A percentile compares a stretch with the other conserved stretches of the same genome.
These are phyloP conservation scores for Perkinsus olseni DNA, from an alignment of 169 alveolate species.

Conservation along the genomic window DNA sequence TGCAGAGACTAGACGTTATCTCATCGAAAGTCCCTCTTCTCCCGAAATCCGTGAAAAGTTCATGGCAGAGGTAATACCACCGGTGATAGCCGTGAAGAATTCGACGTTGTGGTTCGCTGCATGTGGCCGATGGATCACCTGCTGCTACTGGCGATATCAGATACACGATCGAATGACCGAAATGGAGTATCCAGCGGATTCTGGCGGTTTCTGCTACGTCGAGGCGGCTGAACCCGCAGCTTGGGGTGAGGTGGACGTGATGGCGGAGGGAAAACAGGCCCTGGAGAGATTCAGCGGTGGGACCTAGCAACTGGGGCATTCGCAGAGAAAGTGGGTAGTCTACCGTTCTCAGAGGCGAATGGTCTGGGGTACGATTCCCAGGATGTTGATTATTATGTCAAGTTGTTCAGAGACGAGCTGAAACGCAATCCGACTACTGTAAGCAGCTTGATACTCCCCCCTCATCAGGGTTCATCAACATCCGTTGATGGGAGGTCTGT, in stretches of 20 bases:
- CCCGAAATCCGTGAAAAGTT: background rate
- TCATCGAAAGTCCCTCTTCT: background rate
- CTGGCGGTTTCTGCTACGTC: background rate
- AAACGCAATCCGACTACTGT: slow-evolving; percentile 41
- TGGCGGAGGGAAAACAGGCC: background rate
- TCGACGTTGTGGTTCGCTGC: too few species aligned
- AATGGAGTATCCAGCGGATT: background rate
- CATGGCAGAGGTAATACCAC: background rate
- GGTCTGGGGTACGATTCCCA: slow-evolving; percentile 20
- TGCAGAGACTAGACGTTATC: background rate
- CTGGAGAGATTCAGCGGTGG: background rate
- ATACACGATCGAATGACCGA: background rate
- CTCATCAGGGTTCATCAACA: too few species aligned
- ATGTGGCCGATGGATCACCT: too few species aligned
- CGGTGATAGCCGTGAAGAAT: too few species aligned
- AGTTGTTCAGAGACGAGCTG: slow-evolving; percentile 26
- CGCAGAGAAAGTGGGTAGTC: background rate
- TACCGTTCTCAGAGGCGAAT: background rate
- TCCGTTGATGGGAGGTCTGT: too few species aligned
- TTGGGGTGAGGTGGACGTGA: background rate
- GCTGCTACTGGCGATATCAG: too few species aligned
- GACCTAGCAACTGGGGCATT: too few species aligned
- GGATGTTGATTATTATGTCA: slow-evolving; percentile 30
- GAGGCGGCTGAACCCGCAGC: background rate
- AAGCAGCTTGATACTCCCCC: background rate